Percentiles rank a stretch among this genome's conserved stretches.
Evolutionary conservation across 768 basidiomycete species (phyloP).

Genomic region (Ramaria rubella): DNA sequence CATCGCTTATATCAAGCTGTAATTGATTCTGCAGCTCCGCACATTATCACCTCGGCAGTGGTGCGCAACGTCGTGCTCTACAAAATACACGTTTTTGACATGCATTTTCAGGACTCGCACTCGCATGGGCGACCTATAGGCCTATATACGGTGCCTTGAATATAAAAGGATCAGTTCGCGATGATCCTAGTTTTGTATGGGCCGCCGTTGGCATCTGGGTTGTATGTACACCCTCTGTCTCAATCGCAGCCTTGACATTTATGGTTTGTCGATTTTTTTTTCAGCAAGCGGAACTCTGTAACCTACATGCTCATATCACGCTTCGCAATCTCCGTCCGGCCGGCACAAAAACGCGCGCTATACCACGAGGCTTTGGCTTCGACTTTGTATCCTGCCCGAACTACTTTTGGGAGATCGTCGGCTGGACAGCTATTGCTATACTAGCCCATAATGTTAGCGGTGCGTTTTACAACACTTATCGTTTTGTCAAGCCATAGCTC

Average conservation of each 20-base stretch:
- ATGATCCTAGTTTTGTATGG: constrained; percentile 62
- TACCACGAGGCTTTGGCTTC: constrained; percentile 93
- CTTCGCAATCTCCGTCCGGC: constrained; percentile 78
- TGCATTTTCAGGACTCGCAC: constrained; percentile 48
- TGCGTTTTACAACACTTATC: constrained; percentile 30
- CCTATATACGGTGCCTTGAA: constrained; percentile 68
- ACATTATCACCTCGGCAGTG: constrained; percentile 82
- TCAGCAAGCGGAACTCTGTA: constrained; percentile 81
- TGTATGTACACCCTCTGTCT: too few relatives aligned
- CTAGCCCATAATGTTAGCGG: constrained; percentile 77
- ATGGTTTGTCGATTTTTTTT: background rate
- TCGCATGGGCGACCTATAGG: constrained; percentile 77
- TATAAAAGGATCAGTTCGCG: constrained; percentile 54
- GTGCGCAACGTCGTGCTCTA: constrained; percentile 24
- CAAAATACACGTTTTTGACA: background rate
- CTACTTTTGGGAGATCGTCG: constrained; percentile 86
- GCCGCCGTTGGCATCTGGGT: constrained; percentile 62
- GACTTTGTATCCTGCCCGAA: constrained; percentile 83
- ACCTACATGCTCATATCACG: constrained; percentile 75
- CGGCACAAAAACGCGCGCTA: constrained; percentile 70
- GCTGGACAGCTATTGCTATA: constrained; percentile 60
- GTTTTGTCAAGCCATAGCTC: background rate
- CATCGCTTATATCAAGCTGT: background rate
- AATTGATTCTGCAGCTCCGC: constrained; percentile 62
- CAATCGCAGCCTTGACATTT: too few relatives aligned